Evolutionary conservation across 768 basidiomycete species (phyloP).

Genomic region (Tricholoma hemisulphureum): DNA sequence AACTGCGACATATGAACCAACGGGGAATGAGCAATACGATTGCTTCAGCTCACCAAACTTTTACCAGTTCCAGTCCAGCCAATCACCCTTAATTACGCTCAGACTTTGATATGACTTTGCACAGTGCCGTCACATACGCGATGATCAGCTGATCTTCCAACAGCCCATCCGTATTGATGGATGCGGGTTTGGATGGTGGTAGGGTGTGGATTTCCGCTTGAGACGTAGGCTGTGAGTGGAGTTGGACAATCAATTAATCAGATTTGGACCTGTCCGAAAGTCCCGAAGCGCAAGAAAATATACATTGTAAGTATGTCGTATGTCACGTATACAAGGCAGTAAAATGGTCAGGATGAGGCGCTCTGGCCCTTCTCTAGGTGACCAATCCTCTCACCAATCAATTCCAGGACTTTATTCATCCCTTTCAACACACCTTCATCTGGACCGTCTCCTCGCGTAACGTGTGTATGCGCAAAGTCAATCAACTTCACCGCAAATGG

Average conservation of each 20-base stretch:
- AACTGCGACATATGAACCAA: not conserved
- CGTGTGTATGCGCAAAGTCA: constrained; percentile 88
- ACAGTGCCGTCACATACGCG: not conserved
- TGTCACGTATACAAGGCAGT: too few species aligned
- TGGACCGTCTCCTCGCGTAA: constrained; percentile 67
- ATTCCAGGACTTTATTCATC: constrained; percentile 57
- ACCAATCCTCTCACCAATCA: constrained; percentile 47
- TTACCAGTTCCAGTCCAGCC: not conserved
- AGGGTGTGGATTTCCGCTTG: not conserved
- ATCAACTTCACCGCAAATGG: constrained; percentile 76
- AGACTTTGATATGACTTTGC: not conserved
- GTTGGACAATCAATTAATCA: too few species aligned
- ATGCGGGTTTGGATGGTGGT: not conserved
- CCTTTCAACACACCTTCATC: constrained; percentile 80
- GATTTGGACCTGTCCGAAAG: not conserved
- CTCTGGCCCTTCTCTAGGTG: constrained; percentile 10
- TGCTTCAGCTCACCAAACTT: not conserved
- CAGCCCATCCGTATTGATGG: not conserved
- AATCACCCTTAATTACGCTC: not conserved
- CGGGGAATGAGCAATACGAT: not conserved
- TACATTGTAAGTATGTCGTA: too few species aligned
- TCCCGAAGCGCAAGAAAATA: not conserved
- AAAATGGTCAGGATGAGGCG: not conserved
- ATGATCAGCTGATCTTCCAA: not conserved
- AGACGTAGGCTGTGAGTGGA: not conserved